Evolutionary conservation across 164 flowering plant genomes (phyloP), one percentile per base, ranked within the genome.

Genomic region (Pachysandra terminalis): DNA sequence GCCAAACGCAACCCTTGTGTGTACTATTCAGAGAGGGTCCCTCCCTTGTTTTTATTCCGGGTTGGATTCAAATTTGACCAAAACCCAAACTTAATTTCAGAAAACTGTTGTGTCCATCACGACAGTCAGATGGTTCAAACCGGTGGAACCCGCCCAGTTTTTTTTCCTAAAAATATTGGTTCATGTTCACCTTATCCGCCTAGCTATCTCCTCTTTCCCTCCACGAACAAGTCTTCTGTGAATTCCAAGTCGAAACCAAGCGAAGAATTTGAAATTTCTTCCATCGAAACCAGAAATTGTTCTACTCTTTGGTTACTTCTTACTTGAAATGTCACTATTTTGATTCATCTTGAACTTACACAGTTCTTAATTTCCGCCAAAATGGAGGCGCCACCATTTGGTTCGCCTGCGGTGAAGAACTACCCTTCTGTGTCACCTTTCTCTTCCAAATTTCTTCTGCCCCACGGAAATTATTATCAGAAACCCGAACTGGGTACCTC

Each of bases 371-470:
- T 22, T 48, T 22, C 24, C 55, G 15, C 57, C 27, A 22, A 70
- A 77, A 45, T 77, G 80, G 80, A 74, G 67, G 66, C 74, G 70
- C 64, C 51, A 52, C 17, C 72, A 64, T 54, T 77, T 26, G 45
- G 32, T 28, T n/a, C 61, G 35, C 63, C 40, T 26, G 56, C 28
- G 22, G 57, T 57, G 59, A 66, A 68, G 26, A 68, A 62, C 61
- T 65, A 17, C 53, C 56, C 69, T 0, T 55, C 64, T 3, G 28
- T 59, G 70, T 64, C 69, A 21, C 68, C 74, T 0, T 67, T 27
- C 21, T 63, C 74, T 54, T 59, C 77, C 22, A 77, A 64, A 67
- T 59, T 48, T 24, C 63, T 67, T 24, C 64, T 59, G 27, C 45
- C 37, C 12, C 63, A 52, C 37, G 45, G 61, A 63, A 77, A 64